Evolutionary conservation across 2,329 filamentous ascomycete species (phyloP).

Genomic region (Scedosporium aurantiacum): DNA sequence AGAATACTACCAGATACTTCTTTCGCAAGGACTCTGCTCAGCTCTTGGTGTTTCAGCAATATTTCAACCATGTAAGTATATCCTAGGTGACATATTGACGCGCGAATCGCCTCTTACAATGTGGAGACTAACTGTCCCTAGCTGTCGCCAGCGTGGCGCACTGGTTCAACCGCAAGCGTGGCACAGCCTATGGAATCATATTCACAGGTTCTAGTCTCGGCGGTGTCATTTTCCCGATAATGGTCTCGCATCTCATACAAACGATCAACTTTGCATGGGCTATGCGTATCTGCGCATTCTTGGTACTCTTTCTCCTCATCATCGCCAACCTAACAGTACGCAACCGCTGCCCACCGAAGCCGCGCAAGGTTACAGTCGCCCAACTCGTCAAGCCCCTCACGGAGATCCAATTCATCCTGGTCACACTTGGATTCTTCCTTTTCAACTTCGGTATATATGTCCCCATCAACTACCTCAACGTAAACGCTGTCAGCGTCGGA

Average conservation of each 20-base stretch:
- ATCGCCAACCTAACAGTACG: conserved; percentile 19
- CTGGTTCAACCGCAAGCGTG: conserved; percentile 16
- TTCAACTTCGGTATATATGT: conserved; percentile 25
- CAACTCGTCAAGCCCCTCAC: conserved; percentile 19
- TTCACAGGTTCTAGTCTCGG: conserved; percentile 19
- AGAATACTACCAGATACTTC: conserved; percentile 28
- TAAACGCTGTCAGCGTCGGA: conserved; percentile 19
- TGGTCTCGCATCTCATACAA: conserved; percentile 19
- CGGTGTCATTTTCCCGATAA: conserved; percentile 23
- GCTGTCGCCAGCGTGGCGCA: not conserved
- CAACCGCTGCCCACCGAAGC: conserved; percentile 10
- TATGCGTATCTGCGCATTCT: conserved; percentile 20
- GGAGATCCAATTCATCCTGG: conserved; percentile 20
- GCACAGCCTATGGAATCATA: conserved; percentile 17
- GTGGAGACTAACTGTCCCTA: not conserved
- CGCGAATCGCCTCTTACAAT: not conserved
- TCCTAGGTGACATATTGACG: no score
- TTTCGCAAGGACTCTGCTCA: conserved; percentile 25
- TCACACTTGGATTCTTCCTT: conserved; percentile 21
- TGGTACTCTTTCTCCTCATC: conserved; percentile 20
- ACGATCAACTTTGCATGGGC: conserved; percentile 20
- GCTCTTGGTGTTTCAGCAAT: conserved; percentile 25
- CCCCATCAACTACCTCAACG: conserved; percentile 24
- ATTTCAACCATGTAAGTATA: conserved; percentile 18
- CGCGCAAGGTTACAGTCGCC: conserved; percentile 14